Conservation (phyloP, 345 rosid genomes). For the Cardamine chenopodiifolia region DNA sequence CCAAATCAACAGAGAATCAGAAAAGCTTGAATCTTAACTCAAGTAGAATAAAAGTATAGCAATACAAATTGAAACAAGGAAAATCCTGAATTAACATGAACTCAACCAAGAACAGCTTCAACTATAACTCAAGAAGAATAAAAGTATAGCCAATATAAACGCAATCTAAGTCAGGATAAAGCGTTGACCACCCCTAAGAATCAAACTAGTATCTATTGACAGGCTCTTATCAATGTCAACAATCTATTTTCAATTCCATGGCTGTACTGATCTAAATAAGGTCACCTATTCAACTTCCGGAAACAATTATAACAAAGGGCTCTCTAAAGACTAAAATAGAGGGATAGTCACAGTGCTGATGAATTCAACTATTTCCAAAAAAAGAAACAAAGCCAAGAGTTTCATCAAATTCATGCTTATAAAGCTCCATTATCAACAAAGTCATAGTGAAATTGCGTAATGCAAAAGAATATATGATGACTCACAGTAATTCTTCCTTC, state of each 20-base stretch:
- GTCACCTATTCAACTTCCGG: not conserved
- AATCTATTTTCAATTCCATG: not conserved
- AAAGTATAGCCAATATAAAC: not conserved
- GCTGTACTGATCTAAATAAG: not conserved
- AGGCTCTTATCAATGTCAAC: not conserved
- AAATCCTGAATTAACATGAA: not conserved
- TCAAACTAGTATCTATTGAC: not conserved
- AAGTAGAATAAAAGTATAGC: not conserved
- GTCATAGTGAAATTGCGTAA: not conserved
- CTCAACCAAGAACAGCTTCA: not conserved
- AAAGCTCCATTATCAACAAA: not conserved
- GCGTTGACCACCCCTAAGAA: not conserved
- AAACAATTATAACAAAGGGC: not conserved
- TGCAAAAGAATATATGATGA: not conserved
- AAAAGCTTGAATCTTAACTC: not conserved
- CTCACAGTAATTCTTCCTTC: conserved; percentile 64
- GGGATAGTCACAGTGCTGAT: not conserved
- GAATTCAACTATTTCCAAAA: not conserved
- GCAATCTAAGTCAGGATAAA: not conserved
- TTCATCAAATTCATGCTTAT: not conserved
- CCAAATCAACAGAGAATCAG: not conserved
- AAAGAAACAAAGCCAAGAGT: not conserved
- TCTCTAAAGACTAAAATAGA: not conserved
- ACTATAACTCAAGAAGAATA: not conserved
- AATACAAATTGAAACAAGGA: not conserved